Base-by-base conservation (phyloP, 176 grass and related monocot species). In the Coix lacrymajobi region DNA sequence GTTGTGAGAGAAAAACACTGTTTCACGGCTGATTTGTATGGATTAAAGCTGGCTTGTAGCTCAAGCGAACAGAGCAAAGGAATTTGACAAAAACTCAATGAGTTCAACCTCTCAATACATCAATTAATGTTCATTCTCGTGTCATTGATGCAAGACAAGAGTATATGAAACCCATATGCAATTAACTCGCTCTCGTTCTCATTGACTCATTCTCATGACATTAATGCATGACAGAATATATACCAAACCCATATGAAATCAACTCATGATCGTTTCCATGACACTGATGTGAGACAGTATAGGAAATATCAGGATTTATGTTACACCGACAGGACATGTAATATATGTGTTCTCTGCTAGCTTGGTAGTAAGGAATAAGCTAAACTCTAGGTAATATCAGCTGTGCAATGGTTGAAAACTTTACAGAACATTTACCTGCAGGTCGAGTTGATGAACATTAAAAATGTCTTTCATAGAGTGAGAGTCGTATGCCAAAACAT, bases 381-480 rank as follows among this genome's bases (percentile, higher is more conserved):
- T 63, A 19, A 44, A 52, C 25, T 71, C 39, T 22, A 14, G 37
- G 20, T 4, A n/a, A 67, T 45, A 43, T 25, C 3, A 37, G 14
- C 8, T 20, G 12, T 1, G 5, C 19, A 73, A 4, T 45, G 58
- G 4, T 44, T 48, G 36, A 29, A 26, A 83, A 51, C 12, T 85
- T 86, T 19, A 28, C 25, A 11, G 30, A 60, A 66, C 30, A 58
- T 57, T 65, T 95, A 98, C 96, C 96, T 95, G 93, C 37, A 98
- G 83, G 72, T 98, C 83, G 6, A 98, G 92, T 37, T 89, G 89
- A 76, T 95, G 96, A 73, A 95, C 93, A 79, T 98, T 89, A 62
- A 98, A 98, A 79, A 98, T 94, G 70, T 88, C 86, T 81, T 93
- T 95, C 96, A 98, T 93, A 22, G 92, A 89, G 78, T 98, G 96